These are phyloP conservation scores for Pulveroboletus sp. DNA, from an alignment of 768 basidiomycete genomes.

Conservation along the genomic window DNA sequence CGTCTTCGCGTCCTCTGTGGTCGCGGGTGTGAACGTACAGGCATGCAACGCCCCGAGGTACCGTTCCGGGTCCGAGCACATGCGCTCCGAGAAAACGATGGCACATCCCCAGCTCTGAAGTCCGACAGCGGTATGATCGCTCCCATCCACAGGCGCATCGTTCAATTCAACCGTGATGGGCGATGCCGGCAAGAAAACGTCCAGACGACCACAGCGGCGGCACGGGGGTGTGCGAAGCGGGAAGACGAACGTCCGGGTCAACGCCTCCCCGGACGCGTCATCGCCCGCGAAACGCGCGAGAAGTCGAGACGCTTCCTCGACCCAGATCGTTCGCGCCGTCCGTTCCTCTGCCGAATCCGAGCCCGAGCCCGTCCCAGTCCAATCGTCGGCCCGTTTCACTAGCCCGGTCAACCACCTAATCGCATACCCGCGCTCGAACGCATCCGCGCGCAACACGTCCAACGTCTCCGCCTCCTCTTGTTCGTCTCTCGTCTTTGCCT, in stretches of 20 bases:
- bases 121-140: conserved; percentile 77
- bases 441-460: conserved; percentile 54
- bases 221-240: conserved; percentile 19
- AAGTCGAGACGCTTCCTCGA: conserved; percentile 58
- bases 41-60: conserved; percentile 33
- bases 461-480: conserved; percentile 26
- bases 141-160: conserved; percentile 58
- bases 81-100: conserved; percentile 62
- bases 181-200: not conserved
- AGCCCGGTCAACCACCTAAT: conserved; percentile 75
- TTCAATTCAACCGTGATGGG: conserved; percentile 54
- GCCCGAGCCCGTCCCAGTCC: conserved; percentile 32
- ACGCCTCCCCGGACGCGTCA: conserved; percentile 38
- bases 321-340: conserved; percentile 37
- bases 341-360: conserved; percentile 33
- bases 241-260: conserved; percentile 57
- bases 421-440: conserved; percentile 62
- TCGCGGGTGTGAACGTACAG: not conserved
- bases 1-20: not conserved
- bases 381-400: conserved; percentile 54
- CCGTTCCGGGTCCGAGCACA: conserved; percentile 46
- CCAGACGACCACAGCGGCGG: not conserved
- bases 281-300: conserved; percentile 48
- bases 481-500: conserved; percentile 19
- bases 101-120: conserved; percentile 83